These are phyloP conservation scores for Triangularia setosa DNA, from an alignment of 2,329 filamentous ascomycete species.

Conservation along the genomic window DNA sequence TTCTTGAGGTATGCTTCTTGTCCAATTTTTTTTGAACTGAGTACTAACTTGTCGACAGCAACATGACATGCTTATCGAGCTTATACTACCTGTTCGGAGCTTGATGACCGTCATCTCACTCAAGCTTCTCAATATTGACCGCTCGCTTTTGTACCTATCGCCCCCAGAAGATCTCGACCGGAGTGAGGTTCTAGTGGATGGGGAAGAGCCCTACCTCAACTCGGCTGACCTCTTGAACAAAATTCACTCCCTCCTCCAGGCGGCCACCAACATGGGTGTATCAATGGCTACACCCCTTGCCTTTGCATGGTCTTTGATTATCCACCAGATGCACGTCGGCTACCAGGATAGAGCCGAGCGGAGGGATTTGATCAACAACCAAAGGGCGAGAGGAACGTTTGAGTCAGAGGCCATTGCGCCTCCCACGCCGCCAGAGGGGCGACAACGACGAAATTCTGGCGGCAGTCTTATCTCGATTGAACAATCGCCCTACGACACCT, in stretches of 20 bases:
- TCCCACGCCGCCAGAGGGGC: conserved; percentile 15
- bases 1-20: conserved; percentile 41
- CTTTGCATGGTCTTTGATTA: conserved; percentile 76
- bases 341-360: conserved; percentile 60
- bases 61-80: conserved; percentile 41
- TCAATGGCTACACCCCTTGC: conserved; percentile 67
- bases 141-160: conserved; percentile 53
- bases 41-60: background rate
- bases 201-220: conserved; percentile 60
- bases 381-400: conserved; percentile 56
- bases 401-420: conserved; percentile 40
- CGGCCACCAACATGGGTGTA: conserved; percentile 53
- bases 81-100: conserved; percentile 63
- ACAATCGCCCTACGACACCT: conserved; percentile 55
- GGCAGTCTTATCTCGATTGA: conserved; percentile 61
- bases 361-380: conserved; percentile 54
- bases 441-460: conserved; percentile 53
- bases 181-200: conserved; percentile 26
- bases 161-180: conserved; percentile 42
- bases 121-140: conserved; percentile 63
- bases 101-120: conserved; percentile 68
- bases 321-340: conserved; percentile 63
- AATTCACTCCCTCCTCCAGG: conserved; percentile 67
- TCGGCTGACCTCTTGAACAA: conserved; percentile 66
- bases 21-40: background rate